Evolutionary conservation across 164 flowering plant species (phyloP), one percentile per base, ranked within the genome.

Genomic region (Warburgia ugandensis): DNA sequence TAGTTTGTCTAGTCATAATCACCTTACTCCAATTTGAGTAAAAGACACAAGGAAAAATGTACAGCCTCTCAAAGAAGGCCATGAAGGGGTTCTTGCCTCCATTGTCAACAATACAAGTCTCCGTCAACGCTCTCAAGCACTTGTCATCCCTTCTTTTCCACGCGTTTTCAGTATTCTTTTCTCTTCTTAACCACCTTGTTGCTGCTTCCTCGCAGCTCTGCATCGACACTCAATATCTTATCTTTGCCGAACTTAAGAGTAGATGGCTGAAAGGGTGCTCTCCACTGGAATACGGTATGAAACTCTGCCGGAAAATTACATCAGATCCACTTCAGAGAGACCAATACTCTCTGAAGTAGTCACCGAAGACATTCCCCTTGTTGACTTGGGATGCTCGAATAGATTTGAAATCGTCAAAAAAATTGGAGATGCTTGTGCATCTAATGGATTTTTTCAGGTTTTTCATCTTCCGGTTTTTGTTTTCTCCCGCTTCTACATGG

Each of bases 361-460:
- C 16, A 47, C 0, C 61, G 73, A 65, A 2, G 37, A 76, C 36
- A 68, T 83, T 17, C 86, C 92, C 2, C 32, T 83, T 6, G 65
- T 83, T 40, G 80, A 79, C 55, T 58, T 86, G 43, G 75, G 65
- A 19, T 37, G 56, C 6, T 23, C 37, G 0, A 76, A 81, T 38
- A 50, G 65, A 45, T 1, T 31, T 40, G 32, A 54, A 19, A 41
- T 71, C 8, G 51, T 75, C 1, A 50, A 21, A 6, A 71, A 68
- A 50, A 66, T 81, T 5, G 65, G 54, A 9, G 49, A 79, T 23
- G 95, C 92, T 12, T 83, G 92, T 55, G 58, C 31, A 10, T 3
- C 3, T 12, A 74, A 52, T 43, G 91, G 91, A 3, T 73, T 83
- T 39, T 83, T 83, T 48, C 86, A 78, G 79, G 90, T 83, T 19